phyloP scores from a whole-genome alignment of 2,329 filamentous ascomycete genomes.

The Ceratocystis alfenasii region DNA sequence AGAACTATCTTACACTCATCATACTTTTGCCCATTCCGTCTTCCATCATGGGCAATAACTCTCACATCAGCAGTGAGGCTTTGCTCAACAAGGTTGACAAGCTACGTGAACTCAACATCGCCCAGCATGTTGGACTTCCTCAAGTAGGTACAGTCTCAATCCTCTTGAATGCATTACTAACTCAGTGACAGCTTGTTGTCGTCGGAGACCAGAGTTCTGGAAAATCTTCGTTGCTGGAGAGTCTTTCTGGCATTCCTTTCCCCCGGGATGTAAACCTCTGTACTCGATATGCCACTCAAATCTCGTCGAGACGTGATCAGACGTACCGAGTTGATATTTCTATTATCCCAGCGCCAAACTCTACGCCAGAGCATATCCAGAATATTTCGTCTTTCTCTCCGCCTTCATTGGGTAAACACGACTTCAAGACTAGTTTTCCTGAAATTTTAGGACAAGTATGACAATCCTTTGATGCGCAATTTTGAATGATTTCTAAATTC shows the following conservation, averaged over 20 bases:
- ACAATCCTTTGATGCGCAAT: background rate
- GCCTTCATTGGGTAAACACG: background rate
- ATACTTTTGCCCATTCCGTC: background rate
- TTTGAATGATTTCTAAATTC: no score
- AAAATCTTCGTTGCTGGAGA: constrained; percentile 26
- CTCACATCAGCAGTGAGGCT: background rate
- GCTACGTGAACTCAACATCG: constrained; percentile 33
- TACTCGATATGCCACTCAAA: constrained; percentile 26
- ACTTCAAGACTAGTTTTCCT: constrained; percentile 30
- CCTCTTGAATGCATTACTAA: background rate
- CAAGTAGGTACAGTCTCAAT: constrained; percentile 42
- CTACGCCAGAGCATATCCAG: constrained; percentile 22
- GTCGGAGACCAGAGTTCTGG: constrained; percentile 26
- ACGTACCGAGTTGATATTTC: constrained; percentile 30
- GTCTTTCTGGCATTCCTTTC: constrained; percentile 25
- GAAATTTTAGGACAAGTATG: constrained; percentile 29
- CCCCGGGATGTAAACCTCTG: constrained; percentile 25
- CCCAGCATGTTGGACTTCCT: constrained; percentile 29
- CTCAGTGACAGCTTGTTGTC: constrained; percentile 24
- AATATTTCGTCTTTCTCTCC: background rate
- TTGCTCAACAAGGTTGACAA: constrained; percentile 31
- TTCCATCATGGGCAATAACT: background rate
- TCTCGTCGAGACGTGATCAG: constrained; percentile 23
- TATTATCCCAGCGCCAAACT: constrained; percentile 31
- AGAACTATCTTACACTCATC: no score